phyloP scores from a whole-genome alignment of 495 filamentous ascomycete genomes.

The Cercophora sp. region DNA sequence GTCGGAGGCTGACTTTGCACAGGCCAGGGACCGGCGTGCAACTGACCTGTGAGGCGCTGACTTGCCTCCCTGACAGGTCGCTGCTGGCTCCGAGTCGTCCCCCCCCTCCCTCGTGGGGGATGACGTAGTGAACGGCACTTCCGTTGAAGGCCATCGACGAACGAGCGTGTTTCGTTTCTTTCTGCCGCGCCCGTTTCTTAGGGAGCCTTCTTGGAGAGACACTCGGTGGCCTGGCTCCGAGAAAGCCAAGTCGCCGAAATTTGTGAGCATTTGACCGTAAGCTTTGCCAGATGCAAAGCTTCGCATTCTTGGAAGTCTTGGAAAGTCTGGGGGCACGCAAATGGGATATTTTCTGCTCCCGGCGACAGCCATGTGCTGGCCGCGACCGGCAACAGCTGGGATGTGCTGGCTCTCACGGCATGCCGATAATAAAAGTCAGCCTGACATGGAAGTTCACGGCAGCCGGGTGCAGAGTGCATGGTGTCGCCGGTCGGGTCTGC shows the following conservation, averaged over 20 bases:
- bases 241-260: conserved; percentile 10
- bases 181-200: too few relatives aligned
- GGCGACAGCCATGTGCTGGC: neutral
- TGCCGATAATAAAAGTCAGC: neutral
- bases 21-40: too few relatives aligned
- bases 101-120: too few relatives aligned
- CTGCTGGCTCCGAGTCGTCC: conserved; percentile 5
- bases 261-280: conserved; percentile 4
- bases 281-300: neutral
- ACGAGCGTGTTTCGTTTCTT: too few relatives aligned
- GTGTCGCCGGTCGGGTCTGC: conserved; percentile 7
- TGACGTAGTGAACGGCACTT: conserved; percentile 23
- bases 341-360: neutral
- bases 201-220: too few relatives aligned
- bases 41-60: conserved; percentile 20
- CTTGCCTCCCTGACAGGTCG: conserved; percentile 6
- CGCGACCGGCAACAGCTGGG: too few relatives aligned
- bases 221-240: neutral
- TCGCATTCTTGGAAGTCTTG: neutral
- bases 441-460: neutral
- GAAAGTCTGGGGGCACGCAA: neutral
- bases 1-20: too few relatives aligned
- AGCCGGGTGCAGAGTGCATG: neutral
- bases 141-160: too few relatives aligned
- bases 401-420: neutral